A percentile compares a stretch with the other conserved stretches of the same genome.
These are phyloP conservation scores for Colletotrichum somersetense DNA, from an alignment of 2,329 filamentous ascomycete species.

Conservation along the genomic window DNA sequence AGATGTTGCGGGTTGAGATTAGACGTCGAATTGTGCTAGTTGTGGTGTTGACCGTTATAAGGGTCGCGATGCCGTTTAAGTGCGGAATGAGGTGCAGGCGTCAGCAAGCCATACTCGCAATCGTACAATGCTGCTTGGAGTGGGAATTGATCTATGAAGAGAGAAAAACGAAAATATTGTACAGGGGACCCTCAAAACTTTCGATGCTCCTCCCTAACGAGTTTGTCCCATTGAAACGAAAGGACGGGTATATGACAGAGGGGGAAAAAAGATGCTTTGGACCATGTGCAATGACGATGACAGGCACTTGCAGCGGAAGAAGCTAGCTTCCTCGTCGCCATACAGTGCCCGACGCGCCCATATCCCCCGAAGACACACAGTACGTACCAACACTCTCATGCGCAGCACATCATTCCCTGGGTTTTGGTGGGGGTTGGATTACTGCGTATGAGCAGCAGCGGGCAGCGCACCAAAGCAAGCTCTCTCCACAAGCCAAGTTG, in stretches of 20 bases:
- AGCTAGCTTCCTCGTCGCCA: not conserved
- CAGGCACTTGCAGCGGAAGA: constrained; percentile 11
- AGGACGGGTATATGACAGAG: not conserved
- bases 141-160: not conserved
- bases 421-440: constrained; percentile 32
- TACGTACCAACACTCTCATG: not conserved
- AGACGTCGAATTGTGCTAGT: not conserved
- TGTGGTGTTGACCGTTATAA: not conserved
- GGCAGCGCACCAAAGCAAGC: constrained; percentile 3
- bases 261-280: constrained; percentile 4
- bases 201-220: not conserved
- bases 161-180: constrained; percentile 5
- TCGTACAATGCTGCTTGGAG: constrained; percentile 6
- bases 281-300: constrained; percentile 27
- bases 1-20: not conserved
- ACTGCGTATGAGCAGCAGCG: not conserved
- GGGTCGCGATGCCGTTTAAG: constrained; percentile 5
- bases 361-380: constrained; percentile 1
- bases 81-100: not conserved
- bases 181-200: not conserved
- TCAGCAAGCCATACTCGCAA: constrained; percentile 12
- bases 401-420: constrained; percentile 19
- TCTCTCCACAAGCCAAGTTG: constrained; percentile 39
- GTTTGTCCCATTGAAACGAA: constrained; percentile 2
- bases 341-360: not conserved